Evolutionary conservation across 192 early-diverging fungal species (phyloP).

Genomic region (Endogone sp.): DNA sequence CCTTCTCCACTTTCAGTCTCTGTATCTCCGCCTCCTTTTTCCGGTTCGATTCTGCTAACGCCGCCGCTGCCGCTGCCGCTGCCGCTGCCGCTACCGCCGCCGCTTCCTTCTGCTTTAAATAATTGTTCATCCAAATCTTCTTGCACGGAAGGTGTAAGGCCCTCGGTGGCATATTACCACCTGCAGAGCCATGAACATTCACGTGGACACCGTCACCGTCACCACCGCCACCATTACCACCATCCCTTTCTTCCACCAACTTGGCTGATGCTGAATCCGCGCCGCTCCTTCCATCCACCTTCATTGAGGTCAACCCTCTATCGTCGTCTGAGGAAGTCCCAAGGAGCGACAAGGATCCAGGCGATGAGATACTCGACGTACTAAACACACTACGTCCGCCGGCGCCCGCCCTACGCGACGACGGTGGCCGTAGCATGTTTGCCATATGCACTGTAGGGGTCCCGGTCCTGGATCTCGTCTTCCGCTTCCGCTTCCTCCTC

Average conservation of each 20-base stretch:
- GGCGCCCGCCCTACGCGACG: neutral
- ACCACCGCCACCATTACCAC: no score
- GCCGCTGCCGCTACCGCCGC: no score
- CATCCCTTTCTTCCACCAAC: neutral
- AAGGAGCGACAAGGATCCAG: neutral
- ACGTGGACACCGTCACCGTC: neutral
- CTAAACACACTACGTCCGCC: neutral
- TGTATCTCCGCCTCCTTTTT: neutral
- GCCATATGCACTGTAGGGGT: neutral
- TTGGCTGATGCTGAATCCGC: no score
- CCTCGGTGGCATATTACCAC: neutral
- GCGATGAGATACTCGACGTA: neutral
- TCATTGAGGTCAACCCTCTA: neutral
- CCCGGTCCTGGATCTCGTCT: neutral
- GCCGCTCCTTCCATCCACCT: no score
- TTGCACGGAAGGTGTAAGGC: neutral
- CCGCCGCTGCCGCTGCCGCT: no score
- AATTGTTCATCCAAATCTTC: neutral
- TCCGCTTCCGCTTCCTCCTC: neutral
- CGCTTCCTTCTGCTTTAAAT: neutral
- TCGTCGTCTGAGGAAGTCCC: neutral
- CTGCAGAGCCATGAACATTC: neutral
- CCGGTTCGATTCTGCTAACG: neutral
- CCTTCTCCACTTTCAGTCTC: neutral
- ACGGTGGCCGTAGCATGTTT: neutral